Base-by-base conservation (phyloP, 2,329 filamentous ascomycete genomes). In the Aspergillus thermomutatus region DNA sequence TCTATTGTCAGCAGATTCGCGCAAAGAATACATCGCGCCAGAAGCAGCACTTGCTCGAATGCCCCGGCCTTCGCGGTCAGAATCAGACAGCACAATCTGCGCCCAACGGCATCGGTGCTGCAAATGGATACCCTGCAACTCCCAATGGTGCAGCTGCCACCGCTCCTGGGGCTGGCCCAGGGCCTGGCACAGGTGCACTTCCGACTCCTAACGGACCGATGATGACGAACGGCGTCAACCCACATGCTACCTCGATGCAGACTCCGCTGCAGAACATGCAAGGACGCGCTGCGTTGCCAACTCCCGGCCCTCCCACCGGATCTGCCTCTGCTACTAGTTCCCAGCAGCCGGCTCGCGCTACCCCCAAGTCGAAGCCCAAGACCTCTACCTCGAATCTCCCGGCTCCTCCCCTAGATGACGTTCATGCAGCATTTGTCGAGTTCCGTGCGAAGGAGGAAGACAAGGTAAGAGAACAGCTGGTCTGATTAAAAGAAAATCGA, bases 11-110 rank as follows among this genome's bases (percentile, higher is more conserved):
- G 65, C 78, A 80, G 67, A 80, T 80, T 56, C 76, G 79, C 59
- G 79, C 79, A 66, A 81, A 81, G 72, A 81, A 81, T 63, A 81
- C 79, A 55, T 79, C 77, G 58, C 77, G 79, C 59, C 79, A 80
- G 70, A 80, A 80, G 66, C 76, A 80, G 64, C 79, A 81, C 64
- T 69, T 80, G 19, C 77, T 79, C 55, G 78, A 80, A 64, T 81
- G 79, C 62, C 78, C 77, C 50, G 77, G 77, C 56, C 69, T 79
- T 37, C 76, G 77, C 53, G 77, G 77, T 50, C 69, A 69, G 49
- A 67, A 75, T 40, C 73, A 75, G 58, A 67, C 75, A 52, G 65
- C 74, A 43, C 69, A 71, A 43, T 61, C 69, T 52, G 68, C 70
- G 45, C 67, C 73, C 52, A 78, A 77, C 63, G 74, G 74, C 63